phyloP scores from a whole-genome alignment of 768 basidiomycete genomes.

The Neoboletus magnificus region DNA sequence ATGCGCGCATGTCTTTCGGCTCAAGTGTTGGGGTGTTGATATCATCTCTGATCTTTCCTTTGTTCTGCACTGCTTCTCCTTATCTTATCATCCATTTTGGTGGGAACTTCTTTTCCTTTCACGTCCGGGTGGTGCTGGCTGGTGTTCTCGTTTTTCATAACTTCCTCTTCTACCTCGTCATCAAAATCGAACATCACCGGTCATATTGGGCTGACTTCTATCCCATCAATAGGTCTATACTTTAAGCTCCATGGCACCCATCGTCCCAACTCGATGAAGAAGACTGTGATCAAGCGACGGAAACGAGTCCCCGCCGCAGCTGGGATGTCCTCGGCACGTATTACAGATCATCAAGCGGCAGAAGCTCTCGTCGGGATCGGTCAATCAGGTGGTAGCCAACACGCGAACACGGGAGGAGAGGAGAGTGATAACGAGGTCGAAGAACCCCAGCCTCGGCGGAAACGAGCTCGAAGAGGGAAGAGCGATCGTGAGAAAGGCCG shows the following conservation, averaged over 20 bases:
- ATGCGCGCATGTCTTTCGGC: conserved; percentile 17
- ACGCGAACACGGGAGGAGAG: conserved; percentile 35
- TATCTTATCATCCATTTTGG: conserved; percentile 27
- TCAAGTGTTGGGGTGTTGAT: conserved; percentile 13
- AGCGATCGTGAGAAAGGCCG: conserved; percentile 38
- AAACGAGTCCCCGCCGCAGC: conserved; percentile 93
- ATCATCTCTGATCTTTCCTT: conserved; percentile 21
- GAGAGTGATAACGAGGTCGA: conserved; percentile 41
- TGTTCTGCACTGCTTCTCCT: conserved; percentile 6
- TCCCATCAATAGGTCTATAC: conserved; percentile 71
- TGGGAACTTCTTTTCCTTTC: conserved; percentile 17
- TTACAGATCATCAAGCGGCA: conserved; percentile 85
- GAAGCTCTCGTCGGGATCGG: conserved; percentile 86
- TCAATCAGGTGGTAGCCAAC: conserved; percentile 40
- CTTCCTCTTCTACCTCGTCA: not conserved
- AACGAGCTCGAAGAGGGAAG: conserved; percentile 46
- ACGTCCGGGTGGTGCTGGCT: not conserved
- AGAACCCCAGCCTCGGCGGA: conserved; percentile 55
- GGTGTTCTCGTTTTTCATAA: not conserved
- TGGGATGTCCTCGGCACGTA: conserved; percentile 42
- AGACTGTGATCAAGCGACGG: conserved; percentile 96
- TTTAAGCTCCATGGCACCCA: conserved; percentile 98
- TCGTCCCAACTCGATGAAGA: conserved; percentile 98
- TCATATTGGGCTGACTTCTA: conserved; percentile 12
- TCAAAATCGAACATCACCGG: not conserved